phyloP scores from a whole-genome alignment of 2,329 filamentous ascomycete species.

The Zymoseptoria brevis region DNA sequence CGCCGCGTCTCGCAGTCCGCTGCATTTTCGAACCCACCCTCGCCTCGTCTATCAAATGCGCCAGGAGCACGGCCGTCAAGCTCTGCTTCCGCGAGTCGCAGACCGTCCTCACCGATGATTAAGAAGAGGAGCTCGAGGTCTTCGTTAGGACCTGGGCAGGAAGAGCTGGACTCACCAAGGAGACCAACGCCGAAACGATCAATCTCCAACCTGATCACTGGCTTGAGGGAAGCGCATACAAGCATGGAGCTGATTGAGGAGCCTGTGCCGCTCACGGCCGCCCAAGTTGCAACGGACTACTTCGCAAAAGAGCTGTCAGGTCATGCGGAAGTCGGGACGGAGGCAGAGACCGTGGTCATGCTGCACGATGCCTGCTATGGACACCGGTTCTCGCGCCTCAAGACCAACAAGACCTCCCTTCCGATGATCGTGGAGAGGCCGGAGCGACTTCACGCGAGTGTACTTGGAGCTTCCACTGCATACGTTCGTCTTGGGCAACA shows the following conservation, averaged over 20 bases:
- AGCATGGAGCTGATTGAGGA: slow-evolving; percentile 28
- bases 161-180: slow-evolving; percentile 16
- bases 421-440: slow-evolving; percentile 86
- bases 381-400: slow-evolving; percentile 79
- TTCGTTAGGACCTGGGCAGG: slow-evolving; percentile 16
- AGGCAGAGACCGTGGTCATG: slow-evolving; percentile 65
- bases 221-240: slow-evolving; percentile 27
- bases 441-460: slow-evolving; percentile 76
- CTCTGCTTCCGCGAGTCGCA: slow-evolving; percentile 18
- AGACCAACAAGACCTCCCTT: slow-evolving; percentile 62
- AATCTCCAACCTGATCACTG: slow-evolving; percentile 28
- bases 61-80: slow-evolving; percentile 17
- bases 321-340: slow-evolving; percentile 44
- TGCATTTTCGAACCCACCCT: not conserved
- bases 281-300: slow-evolving; percentile 40
- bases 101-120: slow-evolving; percentile 13
- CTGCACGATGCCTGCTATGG: slow-evolving; percentile 93
- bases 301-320: slow-evolving; percentile 62
- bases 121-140: slow-evolving; percentile 19
- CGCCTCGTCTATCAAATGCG: not conserved
- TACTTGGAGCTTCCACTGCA: slow-evolving; percentile 74
- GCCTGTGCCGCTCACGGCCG: slow-evolving; percentile 24
- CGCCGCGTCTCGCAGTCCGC: not conserved
- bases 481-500: slow-evolving; percentile 85
- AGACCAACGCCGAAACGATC: slow-evolving; percentile 27